Base-by-base conservation (phyloP, 2,329 filamentous ascomycete species). In the Rhytidhysteron rufulum region DNA sequence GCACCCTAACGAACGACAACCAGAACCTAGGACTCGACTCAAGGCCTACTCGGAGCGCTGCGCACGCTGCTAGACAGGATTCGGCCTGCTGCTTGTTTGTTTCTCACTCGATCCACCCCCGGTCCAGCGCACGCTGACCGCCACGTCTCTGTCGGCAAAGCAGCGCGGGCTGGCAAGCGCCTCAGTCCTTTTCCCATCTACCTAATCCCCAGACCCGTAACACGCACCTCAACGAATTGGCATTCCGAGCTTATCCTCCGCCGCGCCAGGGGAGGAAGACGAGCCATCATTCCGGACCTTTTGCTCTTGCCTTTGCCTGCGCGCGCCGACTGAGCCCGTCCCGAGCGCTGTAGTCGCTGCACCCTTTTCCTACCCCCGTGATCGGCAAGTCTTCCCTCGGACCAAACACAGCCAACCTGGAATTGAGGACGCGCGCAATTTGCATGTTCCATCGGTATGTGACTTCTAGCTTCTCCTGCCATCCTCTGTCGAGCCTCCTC, bases 341-440 rank as follows among this genome's bases (percentile, higher is more conserved):
- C 56, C 53, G 53, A 54, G 45, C 36, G 24, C n/a, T n/a, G n/a
- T n/a, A n/a, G n/a, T n/a, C 42, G 48, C 47, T 48, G 50, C 45
- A 52, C 45, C 39, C 49, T 46, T 48, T 32, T 31, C 16, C 34
- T 42, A 22, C 34, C 40, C 31, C 27, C 34, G 34, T 51, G 58
- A 63, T 63, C 62, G 60, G 60, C 58, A 60, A 43, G 48, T 58
- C 54, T 51, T 60, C 44, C 57, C 55, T 48, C 55, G 60, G 60
- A 60, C 57, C 61, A 58, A 60, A 58, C 60, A 43, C 50, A 45
- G 50, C 55, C 54, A 58, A 58, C 51, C 60, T 57, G 60, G 59
- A 51, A 51, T 53, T 56, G 58, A 62, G 58, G 57, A 63, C 61
- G 61, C 62, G n/a, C n/a, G 62, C 60, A 59, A 57, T 56, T 60